phyloP scores from a whole-genome alignment of 257 asterid species.

The Catharanthus roseus region DNA sequence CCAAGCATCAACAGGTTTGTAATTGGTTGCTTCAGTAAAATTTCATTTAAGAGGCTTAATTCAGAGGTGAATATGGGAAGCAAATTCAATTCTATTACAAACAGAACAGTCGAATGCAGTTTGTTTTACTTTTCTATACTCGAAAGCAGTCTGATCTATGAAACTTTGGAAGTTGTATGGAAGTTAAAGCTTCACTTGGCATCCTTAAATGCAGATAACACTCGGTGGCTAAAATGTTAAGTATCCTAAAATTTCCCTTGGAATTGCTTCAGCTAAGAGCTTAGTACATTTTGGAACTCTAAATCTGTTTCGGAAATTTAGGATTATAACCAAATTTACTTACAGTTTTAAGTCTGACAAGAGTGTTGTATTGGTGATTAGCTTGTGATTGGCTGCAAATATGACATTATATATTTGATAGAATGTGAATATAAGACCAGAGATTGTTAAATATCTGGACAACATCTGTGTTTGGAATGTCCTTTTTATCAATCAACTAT shows the following conservation, averaged over 20 bases:
- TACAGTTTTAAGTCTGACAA: neutral
- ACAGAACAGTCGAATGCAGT: neutral
- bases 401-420: neutral
- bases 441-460: neutral
- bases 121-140: neutral
- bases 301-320: neutral
- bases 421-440: neutral
- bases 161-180: too few relatives aligned
- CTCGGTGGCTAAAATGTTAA: neutral
- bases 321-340: too few relatives aligned
- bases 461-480: neutral
- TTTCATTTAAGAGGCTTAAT: neutral
- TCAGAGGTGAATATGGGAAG: neutral
- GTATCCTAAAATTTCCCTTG: neutral
- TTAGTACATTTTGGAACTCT: neutral
- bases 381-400: neutral
- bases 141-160: neutral
- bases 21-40: neutral
- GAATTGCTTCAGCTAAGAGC: neutral
- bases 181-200: neutral
- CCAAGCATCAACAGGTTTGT: conserved; percentile 29
- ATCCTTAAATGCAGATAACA: neutral
- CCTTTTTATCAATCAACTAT: too few relatives aligned
- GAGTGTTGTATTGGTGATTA: neutral
- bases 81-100: too few relatives aligned